These are phyloP conservation scores for Aspergillus japonicus DNA, from an alignment of 2,329 filamentous ascomycete species.

Conservation along the genomic window DNA sequence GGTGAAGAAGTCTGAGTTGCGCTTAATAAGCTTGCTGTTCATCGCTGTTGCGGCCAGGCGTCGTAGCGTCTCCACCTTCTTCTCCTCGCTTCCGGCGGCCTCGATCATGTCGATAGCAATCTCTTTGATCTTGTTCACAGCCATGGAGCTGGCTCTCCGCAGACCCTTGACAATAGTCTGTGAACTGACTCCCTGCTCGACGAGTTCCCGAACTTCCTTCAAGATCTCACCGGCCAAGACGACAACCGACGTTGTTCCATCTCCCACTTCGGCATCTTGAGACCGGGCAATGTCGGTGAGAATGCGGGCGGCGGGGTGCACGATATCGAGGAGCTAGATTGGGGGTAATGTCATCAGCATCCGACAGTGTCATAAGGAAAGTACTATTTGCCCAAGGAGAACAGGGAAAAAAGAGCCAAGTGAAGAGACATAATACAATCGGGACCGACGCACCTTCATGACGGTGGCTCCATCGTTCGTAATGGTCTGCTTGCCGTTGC, in stretches of 20 bases:
- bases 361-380: no score
- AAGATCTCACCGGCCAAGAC: slow-evolving; percentile 96
- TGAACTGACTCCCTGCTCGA: slow-evolving; percentile 94
- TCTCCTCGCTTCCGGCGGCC: slow-evolving; percentile 76
- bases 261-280: slow-evolving; percentile 97
- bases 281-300: slow-evolving; percentile 97
- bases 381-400: no score
- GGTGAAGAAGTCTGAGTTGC: slow-evolving; percentile 95
- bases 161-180: slow-evolving; percentile 97
- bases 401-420: no score
- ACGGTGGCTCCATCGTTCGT: slow-evolving; percentile 99
- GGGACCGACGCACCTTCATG: slow-evolving; percentile 74
- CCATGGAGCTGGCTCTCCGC: slow-evolving; percentile 81
- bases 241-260: slow-evolving; percentile 96
- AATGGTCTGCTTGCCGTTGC: slow-evolving; percentile 93
- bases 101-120: slow-evolving; percentile 70
- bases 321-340: slow-evolving; percentile 85
- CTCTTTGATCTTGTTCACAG: slow-evolving; percentile 98
- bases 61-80: slow-evolving; percentile 80
- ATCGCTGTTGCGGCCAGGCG: slow-evolving; percentile 95
- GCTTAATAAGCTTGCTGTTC: slow-evolving; percentile 99
- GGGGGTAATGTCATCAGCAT: slow-evolving; percentile 13
- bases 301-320: slow-evolving; percentile 94
- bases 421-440: not conserved
- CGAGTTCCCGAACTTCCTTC: slow-evolving; percentile 93